Evolutionary conservation across 768 basidiomycete genomes (phyloP).

Genomic region (Phanerochaete carnosa): DNA sequence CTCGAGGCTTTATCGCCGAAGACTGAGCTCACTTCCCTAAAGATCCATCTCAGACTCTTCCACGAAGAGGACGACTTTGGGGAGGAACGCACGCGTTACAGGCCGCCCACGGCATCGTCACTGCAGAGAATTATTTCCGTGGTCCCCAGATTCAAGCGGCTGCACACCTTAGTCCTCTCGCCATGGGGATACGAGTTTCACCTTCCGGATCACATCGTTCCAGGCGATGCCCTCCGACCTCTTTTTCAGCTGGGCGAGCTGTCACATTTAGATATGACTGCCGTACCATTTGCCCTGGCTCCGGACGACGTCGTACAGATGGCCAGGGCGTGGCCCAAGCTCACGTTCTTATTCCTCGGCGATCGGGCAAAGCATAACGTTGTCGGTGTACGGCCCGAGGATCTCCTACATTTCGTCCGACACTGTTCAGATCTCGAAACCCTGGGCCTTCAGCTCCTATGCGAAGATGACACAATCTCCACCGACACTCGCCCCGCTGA

Average conservation of each 20-base stretch:
- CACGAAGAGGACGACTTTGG: neutral
- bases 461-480: neutral
- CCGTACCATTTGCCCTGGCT: neutral
- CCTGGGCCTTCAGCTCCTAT: neutral
- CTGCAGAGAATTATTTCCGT: neutral
- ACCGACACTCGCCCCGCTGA: neutral
- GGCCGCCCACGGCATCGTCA: neutral
- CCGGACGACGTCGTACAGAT: neutral
- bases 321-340: neutral
- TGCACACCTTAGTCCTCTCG: neutral
- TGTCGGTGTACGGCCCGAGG: neutral
- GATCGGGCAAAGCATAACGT: neutral
- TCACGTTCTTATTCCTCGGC: neutral
- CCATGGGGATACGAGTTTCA: neutral
- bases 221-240: neutral
- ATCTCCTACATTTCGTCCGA: neutral
- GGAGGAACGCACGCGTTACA: neutral
- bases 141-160: neutral
- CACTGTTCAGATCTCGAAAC: neutral
- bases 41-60: neutral
- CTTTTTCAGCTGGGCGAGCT: neutral
- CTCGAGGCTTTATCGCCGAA: no score
- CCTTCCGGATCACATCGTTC: neutral
- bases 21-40: no score
- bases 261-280: neutral